phyloP scores from a whole-genome alignment of 352 stramenopile species.

The Phytophthora boehmeriae region DNA sequence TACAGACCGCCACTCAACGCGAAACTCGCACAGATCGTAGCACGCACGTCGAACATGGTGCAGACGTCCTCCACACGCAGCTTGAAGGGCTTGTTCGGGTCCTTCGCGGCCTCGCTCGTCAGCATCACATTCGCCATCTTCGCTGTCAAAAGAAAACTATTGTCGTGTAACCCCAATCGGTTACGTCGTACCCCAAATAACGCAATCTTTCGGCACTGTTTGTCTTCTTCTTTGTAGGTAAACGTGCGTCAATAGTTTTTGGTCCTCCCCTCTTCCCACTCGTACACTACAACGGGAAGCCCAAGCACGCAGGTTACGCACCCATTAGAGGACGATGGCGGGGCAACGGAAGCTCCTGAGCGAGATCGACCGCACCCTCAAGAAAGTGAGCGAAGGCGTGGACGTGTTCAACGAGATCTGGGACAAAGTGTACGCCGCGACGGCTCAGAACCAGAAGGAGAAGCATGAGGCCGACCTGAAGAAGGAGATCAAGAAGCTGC shows the following conservation, averaged over 20 bases:
- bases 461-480: conserved; percentile 99
- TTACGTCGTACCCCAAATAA: too few relatives aligned
- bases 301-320: conserved; percentile 1
- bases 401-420: conserved; percentile 99
- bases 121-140: conserved; percentile 89
- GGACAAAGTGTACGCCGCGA: conserved; percentile 98
- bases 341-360: conserved; percentile 87
- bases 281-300: neutral
- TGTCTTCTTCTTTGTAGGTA: conserved; percentile 4
- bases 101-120: conserved; percentile 87
- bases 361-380: conserved; percentile 99
- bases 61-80: conserved; percentile 87
- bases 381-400: conserved; percentile 99
- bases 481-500: conserved; percentile 99
- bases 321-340: conserved; percentile 39
- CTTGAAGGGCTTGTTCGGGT: conserved; percentile 90
- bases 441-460: conserved; percentile 98
- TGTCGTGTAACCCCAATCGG: too few relatives aligned
- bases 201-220: neutral
- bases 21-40: neutral
- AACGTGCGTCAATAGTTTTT: neutral
- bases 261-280: neutral
- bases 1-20: neutral
- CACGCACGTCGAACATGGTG: conserved; percentile 77
- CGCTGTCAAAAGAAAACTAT: too few relatives aligned